Conservation (phyloP, 352 stramenopile genomes). For the Phytopythium chamaehyphon region DNA sequence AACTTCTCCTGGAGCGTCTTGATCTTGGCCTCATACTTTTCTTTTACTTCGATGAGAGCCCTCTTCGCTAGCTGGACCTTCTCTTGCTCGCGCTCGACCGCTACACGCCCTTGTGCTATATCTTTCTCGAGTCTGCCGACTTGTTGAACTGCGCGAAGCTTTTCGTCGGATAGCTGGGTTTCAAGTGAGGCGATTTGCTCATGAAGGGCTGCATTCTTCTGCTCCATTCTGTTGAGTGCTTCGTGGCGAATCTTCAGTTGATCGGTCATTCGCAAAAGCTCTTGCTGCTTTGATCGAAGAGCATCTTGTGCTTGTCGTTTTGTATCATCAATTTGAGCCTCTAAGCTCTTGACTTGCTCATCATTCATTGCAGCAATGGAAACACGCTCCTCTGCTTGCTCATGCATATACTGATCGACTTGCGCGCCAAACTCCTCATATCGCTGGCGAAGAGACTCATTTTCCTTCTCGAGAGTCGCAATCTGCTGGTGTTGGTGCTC, state of each 20-base stretch:
- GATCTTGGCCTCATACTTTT: constrained; percentile 52
- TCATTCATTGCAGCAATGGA: constrained; percentile 24
- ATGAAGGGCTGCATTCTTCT: constrained; percentile 39
- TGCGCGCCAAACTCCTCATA: constrained; percentile 74
- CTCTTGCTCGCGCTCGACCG: constrained; percentile 53
- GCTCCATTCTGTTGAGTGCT: constrained; percentile 38
- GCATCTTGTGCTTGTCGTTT: constrained; percentile 33
- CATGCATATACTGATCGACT: constrained; percentile 71
- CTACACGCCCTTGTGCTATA: constrained; percentile 31
- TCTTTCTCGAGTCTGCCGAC: constrained; percentile 51
- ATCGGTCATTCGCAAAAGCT: constrained; percentile 40
- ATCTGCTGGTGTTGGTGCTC: constrained; percentile 28
- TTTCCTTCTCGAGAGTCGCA: constrained; percentile 34
- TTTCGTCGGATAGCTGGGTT: constrained; percentile 34
- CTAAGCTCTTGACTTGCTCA: constrained; percentile 27
- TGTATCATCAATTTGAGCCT: constrained; percentile 31
- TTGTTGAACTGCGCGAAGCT: constrained; percentile 32
- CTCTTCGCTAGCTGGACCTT: constrained; percentile 24
- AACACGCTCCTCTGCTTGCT: constrained; percentile 52
- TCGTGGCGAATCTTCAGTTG: constrained; percentile 65
- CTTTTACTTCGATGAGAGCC: constrained; percentile 23
- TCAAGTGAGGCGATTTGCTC: constrained; percentile 27
- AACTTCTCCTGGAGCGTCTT: constrained; percentile 37
- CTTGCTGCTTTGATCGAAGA: constrained; percentile 49
- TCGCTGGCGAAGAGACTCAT: constrained; percentile 51